A percentile compares a stretch with the other conserved stretches of the same genome.
phyloP scores from a whole-genome alignment of 805 yeast genomes.

The Starmera amethionina region DNA sequence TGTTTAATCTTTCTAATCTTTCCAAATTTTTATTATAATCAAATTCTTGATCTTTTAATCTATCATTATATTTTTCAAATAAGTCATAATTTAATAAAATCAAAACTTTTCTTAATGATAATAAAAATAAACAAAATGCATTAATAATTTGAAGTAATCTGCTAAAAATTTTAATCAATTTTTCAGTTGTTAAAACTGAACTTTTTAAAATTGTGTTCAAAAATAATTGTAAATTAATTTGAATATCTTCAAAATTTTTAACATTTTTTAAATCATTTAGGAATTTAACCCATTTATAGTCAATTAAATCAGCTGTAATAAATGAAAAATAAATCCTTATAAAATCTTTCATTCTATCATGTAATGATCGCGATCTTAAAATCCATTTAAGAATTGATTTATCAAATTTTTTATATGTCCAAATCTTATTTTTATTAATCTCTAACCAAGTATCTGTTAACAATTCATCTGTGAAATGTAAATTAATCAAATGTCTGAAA shows the following conservation, averaged over 20 bases:
- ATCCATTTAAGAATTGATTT: slow-evolving; percentile 42
- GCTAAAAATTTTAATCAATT: slow-evolving; percentile 36
- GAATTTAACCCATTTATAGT: slow-evolving; percentile 39
- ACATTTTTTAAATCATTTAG: slow-evolving; percentile 16
- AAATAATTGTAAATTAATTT: slow-evolving; percentile 40
- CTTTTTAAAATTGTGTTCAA: slow-evolving; percentile 57
- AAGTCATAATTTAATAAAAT: slow-evolving; percentile 39
- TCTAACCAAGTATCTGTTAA: slow-evolving; percentile 67
- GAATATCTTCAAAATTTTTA: slow-evolving; percentile 32
- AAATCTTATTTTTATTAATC: slow-evolving; percentile 49
- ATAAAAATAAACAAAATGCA: slow-evolving; percentile 37
- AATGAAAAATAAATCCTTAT: slow-evolving; percentile 45
- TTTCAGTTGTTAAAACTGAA: slow-evolving; percentile 54
- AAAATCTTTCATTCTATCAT: slow-evolving; percentile 39
- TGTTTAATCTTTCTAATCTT: slow-evolving; percentile 31
- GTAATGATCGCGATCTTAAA: slow-evolving; percentile 42
- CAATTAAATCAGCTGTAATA: slow-evolving; percentile 49
- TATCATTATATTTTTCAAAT: slow-evolving; percentile 24
- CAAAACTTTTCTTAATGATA: slow-evolving; percentile 44
- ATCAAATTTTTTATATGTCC: slow-evolving; percentile 46
- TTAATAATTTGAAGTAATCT: slow-evolving; percentile 36
- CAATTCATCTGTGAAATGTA: slow-evolving; percentile 52
- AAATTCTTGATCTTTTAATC: slow-evolving; percentile 28
- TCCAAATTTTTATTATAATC: slow-evolving; percentile 29
- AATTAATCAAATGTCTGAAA: slow-evolving; percentile 56